Percentiles rank a stretch among this genome's conserved stretches.
phyloP scores from a whole-genome alignment of 208 protist species.

The Eutreptiella sp. region DNA sequence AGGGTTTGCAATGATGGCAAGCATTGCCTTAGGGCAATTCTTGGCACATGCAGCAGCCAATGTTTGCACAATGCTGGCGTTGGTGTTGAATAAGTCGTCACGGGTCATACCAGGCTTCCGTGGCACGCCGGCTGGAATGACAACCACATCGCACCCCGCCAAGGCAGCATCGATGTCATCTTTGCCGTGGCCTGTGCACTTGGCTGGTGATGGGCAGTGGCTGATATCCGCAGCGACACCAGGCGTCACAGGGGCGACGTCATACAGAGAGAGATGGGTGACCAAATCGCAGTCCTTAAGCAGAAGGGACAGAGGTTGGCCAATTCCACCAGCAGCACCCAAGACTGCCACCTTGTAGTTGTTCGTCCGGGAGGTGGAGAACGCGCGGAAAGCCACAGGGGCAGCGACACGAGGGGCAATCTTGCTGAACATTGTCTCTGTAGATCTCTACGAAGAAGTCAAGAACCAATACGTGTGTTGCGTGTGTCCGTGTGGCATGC shows the following conservation, averaged over 20 bases:
- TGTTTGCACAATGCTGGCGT: slow-evolving; percentile 82
- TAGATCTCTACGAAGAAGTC: too few relatives aligned
- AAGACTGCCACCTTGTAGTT: slow-evolving; percentile 46
- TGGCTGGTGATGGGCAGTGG: slow-evolving; percentile 44
- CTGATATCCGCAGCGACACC: slow-evolving; percentile 28
- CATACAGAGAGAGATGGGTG: slow-evolving; percentile 34
- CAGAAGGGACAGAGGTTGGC: slow-evolving; percentile 60
- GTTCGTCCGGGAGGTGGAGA: not conserved
- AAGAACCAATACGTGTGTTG: too few relatives aligned
- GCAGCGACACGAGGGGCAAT: too few relatives aligned
- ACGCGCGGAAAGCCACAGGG: too few relatives aligned
- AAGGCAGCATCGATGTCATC: slow-evolving; percentile 57
- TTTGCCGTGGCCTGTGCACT: slow-evolving; percentile 54
- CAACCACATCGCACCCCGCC: slow-evolving; percentile 73
- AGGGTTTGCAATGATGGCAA: slow-evolving; percentile 90
- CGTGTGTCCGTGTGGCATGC: too few relatives aligned
- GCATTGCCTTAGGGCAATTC: slow-evolving; percentile 73
- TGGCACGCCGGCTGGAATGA: slow-evolving; percentile 88
- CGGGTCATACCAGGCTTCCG: slow-evolving; percentile 93
- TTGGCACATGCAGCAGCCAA: slow-evolving; percentile 70
- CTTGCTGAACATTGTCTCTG: too few relatives aligned
- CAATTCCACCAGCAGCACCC: slow-evolving; percentile 60
- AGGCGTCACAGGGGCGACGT: slow-evolving; percentile 34
- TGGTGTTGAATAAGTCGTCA: slow-evolving; percentile 92
- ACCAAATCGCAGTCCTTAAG: slow-evolving; percentile 43